Base-by-base conservation (phyloP, 352 stramenopile species). In the Phytophthora sp. region DNA sequence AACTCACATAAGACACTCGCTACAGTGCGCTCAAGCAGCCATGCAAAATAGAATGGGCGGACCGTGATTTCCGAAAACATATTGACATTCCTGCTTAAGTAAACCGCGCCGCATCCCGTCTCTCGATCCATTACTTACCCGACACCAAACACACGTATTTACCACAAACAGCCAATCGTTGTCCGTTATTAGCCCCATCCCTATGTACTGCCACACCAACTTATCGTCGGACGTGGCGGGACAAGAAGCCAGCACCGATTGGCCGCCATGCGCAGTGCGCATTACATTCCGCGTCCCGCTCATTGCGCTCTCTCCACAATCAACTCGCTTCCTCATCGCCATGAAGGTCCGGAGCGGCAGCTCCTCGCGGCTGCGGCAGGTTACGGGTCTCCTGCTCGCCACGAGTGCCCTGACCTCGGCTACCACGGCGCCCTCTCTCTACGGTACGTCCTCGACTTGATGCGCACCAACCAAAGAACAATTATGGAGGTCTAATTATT, bases 361-460 rank as follows among this genome's bases (percentile, higher is more conserved):
- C 52, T 63, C 29, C 30, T 71, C 42, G 36, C 60, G 53, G 36
- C 63, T 75, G 57, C 23, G 66, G 61, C 51, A 67, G 35, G 51
- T 24, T 15, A 36, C 39, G 31, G 50, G 47, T 20, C 54, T 79
- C 38, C 47, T 77, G 26, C 49, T 84, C 27, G 52, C 52, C 35
- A 47, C 60, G 3, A 57, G 31, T 23, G 63, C 63, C 0, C 47
- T 76, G 20, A 58, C 47, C 18, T 64, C 69, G 9, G 61, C 71
- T 21, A 73, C 42, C 33, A 74, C 68, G 1, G 62, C 77, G 1
- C 79, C 81, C 11, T 86, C 82, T 7, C 76, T 88, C 31, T 85
- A 86, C 45, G 77, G 82, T 90, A 38, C 65, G 79, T 41, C 29
- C 6, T 21, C 30, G 5, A 29, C 3, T 53, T 65, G 42, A 66